phyloP scores from a whole-genome alignment of 2,329 filamentous ascomycete species.

The Arachnopeziza araneosa region DNA sequence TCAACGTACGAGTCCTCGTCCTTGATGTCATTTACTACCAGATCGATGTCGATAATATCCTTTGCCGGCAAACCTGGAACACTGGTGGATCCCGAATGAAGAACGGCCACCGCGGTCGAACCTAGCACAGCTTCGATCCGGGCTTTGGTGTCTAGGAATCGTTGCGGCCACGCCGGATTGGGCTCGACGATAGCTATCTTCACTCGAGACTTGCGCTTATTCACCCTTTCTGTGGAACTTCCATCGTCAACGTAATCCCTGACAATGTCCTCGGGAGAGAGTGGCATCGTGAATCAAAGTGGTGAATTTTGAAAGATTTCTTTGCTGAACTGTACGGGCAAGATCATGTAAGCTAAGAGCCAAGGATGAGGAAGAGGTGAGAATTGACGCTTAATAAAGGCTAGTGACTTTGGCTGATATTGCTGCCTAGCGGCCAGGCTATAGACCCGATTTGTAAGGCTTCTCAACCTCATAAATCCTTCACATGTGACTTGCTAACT shows the following conservation, averaged over 20 bases:
- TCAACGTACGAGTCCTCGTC: conserved; percentile 40
- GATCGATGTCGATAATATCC: conserved; percentile 46
- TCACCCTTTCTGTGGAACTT: conserved; percentile 3
- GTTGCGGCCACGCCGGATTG: conserved; percentile 34
- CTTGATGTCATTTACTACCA: conserved; percentile 36
- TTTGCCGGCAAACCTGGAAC: conserved; percentile 45
- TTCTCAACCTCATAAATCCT: too few species aligned
- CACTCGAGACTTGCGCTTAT: conserved; percentile 1
- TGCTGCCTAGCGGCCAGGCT: too few species aligned
- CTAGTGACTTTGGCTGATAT: too few species aligned
- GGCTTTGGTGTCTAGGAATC: conserved; percentile 29
- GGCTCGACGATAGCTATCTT: conserved; percentile 33
- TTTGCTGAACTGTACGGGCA: too few species aligned
- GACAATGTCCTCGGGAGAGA: conserved; percentile 5
- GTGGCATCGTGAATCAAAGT: neutral
- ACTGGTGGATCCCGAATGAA: conserved; percentile 45
- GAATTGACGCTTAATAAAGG: too few species aligned
- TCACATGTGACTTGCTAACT: too few species aligned
- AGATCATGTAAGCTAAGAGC: too few species aligned
- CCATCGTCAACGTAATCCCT: conserved; percentile 5
- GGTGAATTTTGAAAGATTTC: neutral
- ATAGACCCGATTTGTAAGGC: too few species aligned
- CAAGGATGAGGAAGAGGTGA: too few species aligned
- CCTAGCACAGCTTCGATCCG: conserved; percentile 35
- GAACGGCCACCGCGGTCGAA: conserved; percentile 29